Evolutionary conservation across 2,329 filamentous ascomycete species (phyloP), one percentile per base, ranked within the genome.

Genomic region (Aureobasidium sp.): DNA sequence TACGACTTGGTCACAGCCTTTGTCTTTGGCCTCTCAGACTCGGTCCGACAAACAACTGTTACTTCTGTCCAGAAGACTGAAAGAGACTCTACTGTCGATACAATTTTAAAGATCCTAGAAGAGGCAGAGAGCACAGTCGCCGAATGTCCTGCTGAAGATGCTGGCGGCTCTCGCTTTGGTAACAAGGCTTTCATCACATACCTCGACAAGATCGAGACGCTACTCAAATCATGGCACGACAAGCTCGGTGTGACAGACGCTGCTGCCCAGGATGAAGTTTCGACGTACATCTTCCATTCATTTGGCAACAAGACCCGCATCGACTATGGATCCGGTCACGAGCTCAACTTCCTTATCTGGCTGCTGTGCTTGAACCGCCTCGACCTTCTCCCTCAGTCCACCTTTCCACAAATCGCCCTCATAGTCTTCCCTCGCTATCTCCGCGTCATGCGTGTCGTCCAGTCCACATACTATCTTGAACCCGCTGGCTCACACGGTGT

Each of bases 281-380:
- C 87, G 0, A 85, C 87, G 34, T 99, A 99, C 75, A 81, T 99
- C 37, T 77, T 83, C 65, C 84, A 96, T 70, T 87, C 89, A 0
- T 92, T 97, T 67, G 94, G 94, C 49, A 96, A 96, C 72, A 84
- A 87, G 48, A 84, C 84, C 57, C 85, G 93, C 44, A 94, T 99
- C 70, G 94, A 99, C 77, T 99, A 99, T 74, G 94, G 94, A 56
- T 97, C 91, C 0, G 94, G 94, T 2, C 94, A 99, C 74, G 94
- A 99, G 77, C 83, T 99, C 65, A 97, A 99, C 79, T 97, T 99
- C 76, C 82, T 93, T 74, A 88, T 96, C 72, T 99, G 93, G 92
- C 83, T 97, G 39, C 83, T 99, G n/a, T 96, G 91, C 71, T 85
- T 99, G 0, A 90, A 94, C 73, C 89, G 93, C 70, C 81, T 97